phyloP scores from a whole-genome alignment of 140 eudicot genomes.

The Oenanthe javanica region DNA sequence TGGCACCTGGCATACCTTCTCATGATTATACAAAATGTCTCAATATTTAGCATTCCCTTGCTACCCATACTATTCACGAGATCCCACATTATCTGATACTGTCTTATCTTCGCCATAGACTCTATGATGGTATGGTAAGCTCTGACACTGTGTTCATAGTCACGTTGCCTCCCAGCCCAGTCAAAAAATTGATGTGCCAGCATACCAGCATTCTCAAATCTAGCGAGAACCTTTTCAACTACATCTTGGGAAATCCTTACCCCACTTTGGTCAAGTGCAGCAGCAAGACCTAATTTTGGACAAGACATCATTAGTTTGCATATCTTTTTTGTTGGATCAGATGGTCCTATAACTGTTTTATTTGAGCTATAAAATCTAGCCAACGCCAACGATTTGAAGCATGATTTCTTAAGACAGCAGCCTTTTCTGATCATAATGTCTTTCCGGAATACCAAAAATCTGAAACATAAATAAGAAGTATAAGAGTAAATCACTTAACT shows the following conservation, averaged over 20 bases:
- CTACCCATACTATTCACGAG: slow-evolving; percentile 75
- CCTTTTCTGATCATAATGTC: slow-evolving; percentile 28
- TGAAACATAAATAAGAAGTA: slow-evolving; percentile 4
- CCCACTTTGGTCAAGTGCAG: slow-evolving; percentile 75
- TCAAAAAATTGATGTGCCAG: slow-evolving; percentile 65
- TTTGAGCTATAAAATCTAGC: slow-evolving; percentile 45
- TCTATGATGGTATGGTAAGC: slow-evolving; percentile 83
- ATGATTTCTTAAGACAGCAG: slow-evolving; percentile 10
- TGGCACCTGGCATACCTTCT: slow-evolving; percentile 79
- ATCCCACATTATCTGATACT: slow-evolving; percentile 90
- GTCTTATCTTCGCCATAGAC: slow-evolving; percentile 89
- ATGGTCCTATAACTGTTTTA: slow-evolving; percentile 31
- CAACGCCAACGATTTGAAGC: slow-evolving; percentile 18
- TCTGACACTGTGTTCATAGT: slow-evolving; percentile 57
- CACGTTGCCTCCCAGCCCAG: slow-evolving; percentile 79
- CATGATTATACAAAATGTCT: slow-evolving; percentile 92
- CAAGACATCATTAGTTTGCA: slow-evolving; percentile 69
- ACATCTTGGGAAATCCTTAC: slow-evolving; percentile 54
- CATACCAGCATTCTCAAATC: slow-evolving; percentile 82
- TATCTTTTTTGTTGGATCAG: slow-evolving; percentile 40
- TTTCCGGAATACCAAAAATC: slow-evolving; percentile 12
- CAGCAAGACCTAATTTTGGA: slow-evolving; percentile 76
- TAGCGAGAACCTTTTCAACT: slow-evolving; percentile 67
- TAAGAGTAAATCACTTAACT: not conserved
- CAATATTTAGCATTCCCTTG: slow-evolving; percentile 63